Conservation (phyloP, 2,329 filamentous ascomycete species). For the Venturia effusa region DNA sequence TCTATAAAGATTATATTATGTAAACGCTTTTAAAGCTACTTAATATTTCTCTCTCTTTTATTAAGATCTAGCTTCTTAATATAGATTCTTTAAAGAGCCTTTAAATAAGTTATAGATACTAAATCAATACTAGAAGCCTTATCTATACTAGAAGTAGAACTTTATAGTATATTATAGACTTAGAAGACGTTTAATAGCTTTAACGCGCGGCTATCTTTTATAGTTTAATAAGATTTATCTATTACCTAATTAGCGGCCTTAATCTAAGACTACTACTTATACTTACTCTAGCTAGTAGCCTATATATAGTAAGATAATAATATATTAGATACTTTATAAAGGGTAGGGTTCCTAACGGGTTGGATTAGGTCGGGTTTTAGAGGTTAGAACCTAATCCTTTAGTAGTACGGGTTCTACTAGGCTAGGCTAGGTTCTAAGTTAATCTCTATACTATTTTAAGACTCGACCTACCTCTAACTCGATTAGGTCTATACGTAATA, state of each 20-base stretch:
- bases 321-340: neutral
- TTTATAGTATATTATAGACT: neutral
- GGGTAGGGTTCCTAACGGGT: too few relatives aligned
- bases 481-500: too few relatives aligned
- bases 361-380: too few relatives aligned
- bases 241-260: neutral
- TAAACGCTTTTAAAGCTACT: neutral
- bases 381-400: too few relatives aligned
- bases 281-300: neutral
- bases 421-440: too few relatives aligned
- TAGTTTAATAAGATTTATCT: neutral
- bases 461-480: too few relatives aligned
- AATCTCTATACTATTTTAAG: too few relatives aligned
- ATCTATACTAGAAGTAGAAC: neutral
- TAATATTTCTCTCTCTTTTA: neutral
- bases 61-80: neutral
- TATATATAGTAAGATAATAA: neutral
- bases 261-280: neutral
- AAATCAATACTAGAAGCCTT: neutral
- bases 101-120: neutral
- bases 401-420: too few relatives aligned
- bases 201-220: too few relatives aligned
- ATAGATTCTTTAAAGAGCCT: neutral
- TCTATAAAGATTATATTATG: neutral
- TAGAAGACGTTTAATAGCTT: neutral